Evolutionary conservation across 306 rosid genomes (phyloP).

Genomic region (Delonix regia): DNA sequence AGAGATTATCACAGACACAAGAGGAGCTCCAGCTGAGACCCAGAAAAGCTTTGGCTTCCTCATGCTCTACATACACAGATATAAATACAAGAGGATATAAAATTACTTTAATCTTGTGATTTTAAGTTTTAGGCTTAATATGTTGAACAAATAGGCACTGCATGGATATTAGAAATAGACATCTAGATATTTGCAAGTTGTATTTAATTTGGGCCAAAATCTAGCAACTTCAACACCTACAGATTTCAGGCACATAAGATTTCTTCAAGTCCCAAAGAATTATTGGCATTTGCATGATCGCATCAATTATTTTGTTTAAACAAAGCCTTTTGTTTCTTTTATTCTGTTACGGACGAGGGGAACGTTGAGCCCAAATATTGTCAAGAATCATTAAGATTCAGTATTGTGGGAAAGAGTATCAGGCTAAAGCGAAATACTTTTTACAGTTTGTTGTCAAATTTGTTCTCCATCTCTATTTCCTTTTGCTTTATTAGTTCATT

Average conservation of each 20-base stretch:
- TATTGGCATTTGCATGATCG: background rate
- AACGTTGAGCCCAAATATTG: background rate
- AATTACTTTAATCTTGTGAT: background rate
- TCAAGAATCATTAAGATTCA: background rate
- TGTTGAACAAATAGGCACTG: background rate
- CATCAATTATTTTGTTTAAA: too few species aligned
- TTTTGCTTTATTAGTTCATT: background rate
- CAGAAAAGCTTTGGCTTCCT: constrained; percentile 83
- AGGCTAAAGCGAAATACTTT: background rate
- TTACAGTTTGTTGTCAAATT: background rate
- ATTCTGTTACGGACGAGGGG: background rate
- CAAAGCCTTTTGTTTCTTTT: background rate
- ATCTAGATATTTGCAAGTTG: background rate
- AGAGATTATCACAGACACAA: constrained; percentile 74
- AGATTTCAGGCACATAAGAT: background rate
- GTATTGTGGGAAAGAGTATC: background rate
- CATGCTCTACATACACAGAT: constrained; percentile 54
- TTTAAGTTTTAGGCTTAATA: background rate
- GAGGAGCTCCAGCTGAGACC: constrained; percentile 98
- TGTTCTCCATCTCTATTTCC: background rate
- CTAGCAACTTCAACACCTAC: background rate
- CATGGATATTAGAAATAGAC: background rate
- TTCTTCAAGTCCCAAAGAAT: background rate
- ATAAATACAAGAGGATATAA: background rate
- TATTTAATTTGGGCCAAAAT: background rate